phyloP scores from a whole-genome alignment of 2,329 filamentous ascomycete genomes.

The Colletotrichum lindemuthianum region DNA sequence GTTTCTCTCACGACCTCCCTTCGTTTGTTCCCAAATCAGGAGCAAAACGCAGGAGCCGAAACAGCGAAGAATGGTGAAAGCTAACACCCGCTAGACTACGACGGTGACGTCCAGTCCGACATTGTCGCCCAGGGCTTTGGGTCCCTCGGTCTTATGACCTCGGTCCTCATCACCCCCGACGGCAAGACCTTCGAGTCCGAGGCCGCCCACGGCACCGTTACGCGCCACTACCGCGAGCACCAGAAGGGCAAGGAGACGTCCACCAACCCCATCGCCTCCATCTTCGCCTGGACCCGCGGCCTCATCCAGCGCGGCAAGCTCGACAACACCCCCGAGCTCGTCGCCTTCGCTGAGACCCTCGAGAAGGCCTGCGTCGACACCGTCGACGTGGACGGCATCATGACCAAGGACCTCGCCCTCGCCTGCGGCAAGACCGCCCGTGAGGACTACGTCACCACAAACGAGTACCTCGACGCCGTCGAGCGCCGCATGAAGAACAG shows the following conservation, averaged over 20 bases:
- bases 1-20: conserved; percentile 49
- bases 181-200: conserved; percentile 98
- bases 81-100: conserved; percentile 79
- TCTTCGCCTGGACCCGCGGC: conserved; percentile 98
- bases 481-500: conserved; percentile 87
- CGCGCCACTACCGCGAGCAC: conserved; percentile 97
- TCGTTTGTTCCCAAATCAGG: no score
- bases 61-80: conserved; percentile 31
- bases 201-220: conserved; percentile 97
- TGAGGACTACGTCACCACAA: conserved; percentile 89
- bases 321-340: conserved; percentile 90
- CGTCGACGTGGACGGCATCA: conserved; percentile 92
- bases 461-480: conserved; percentile 90
- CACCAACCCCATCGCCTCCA: conserved; percentile 98
- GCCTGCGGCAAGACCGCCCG: conserved; percentile 89
- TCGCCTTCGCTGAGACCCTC: conserved; percentile 89
- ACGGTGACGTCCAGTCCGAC: conserved; percentile 98
- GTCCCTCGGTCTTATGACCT: conserved; percentile 98
- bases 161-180: conserved; percentile 94
- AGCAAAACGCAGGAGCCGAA: no score
- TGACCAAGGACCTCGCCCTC: conserved; percentile 99
- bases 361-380: conserved; percentile 95
- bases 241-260: conserved; percentile 98
- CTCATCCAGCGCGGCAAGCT: conserved; percentile 92
- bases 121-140: conserved; percentile 98